Base-by-base conservation (phyloP, 331 rosid genomes). In the Spiraea crenata region DNA sequence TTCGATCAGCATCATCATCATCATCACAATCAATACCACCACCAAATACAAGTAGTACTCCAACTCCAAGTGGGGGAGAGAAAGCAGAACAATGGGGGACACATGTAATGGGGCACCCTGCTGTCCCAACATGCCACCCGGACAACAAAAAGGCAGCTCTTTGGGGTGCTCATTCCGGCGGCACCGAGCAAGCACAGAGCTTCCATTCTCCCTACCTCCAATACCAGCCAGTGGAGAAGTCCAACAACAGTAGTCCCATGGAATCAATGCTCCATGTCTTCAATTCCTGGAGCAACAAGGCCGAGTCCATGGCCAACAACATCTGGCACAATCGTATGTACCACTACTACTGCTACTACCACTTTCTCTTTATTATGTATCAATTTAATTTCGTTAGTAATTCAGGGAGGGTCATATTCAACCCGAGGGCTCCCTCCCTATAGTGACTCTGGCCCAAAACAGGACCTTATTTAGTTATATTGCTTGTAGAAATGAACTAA, bases 261-360 rank as follows among this genome's bases (percentile, higher is more conserved):
- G 92, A 88, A 9, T 85, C 93, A 0, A 86, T 87, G 38, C 82
- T 93, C 46, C 80, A 83, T 20, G 74, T 71, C 65, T 87, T 93
- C 72, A 83, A 90, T 63, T 82, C 88, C 0, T 93, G 98, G 98
- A 81, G 82, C 76, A 83, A 76, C 71, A 93, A 84, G 78, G 92
- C 98, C 10, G 98, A 90, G 81, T 15, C 76, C 55, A 69, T 88
- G 40, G 98, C 97, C 59, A 71, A 84, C 64, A 90, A 90, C 90
- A 71, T 93, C 68, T 93, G 97, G 98, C 96, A 81, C 81, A 84
- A 90, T 61, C 89, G 96, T 90, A 48, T 69, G 90, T 67, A 11
- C 50, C 6, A 4, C 17, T 17, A 25, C 31, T 25, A 25, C 31
- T 25, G 2, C 31, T 67, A 11, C 50, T 4, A 4, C 17, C 11